Percentiles rank a stretch among this genome's conserved stretches.
Evolutionary conservation across 208 protist species (phyloP).

Genomic region (Leishmania gerbilli): DNA sequence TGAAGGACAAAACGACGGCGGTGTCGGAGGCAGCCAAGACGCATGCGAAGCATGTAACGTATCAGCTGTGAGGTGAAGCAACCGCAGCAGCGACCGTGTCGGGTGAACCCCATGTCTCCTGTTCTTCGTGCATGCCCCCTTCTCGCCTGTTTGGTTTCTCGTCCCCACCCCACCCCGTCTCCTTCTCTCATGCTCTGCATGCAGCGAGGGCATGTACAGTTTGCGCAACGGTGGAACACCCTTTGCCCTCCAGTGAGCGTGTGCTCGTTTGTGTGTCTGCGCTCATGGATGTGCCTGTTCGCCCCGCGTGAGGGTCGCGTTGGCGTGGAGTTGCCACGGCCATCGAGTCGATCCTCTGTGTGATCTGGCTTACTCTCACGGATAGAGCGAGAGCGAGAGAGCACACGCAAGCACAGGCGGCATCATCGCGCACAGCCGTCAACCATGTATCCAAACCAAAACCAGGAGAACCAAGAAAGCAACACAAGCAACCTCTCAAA

Average conservation of each 20-base stretch:
- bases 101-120: not conserved
- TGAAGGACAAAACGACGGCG: slow-evolving; percentile 22
- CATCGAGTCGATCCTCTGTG: not conserved
- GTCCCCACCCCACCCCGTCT: not conserved
- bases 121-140: not conserved
- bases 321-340: not conserved
- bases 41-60: slow-evolving; percentile 36
- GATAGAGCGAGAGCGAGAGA: not conserved
- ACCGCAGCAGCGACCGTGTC: not conserved
- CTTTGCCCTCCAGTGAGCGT: not conserved
- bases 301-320: not conserved
- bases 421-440: not conserved
- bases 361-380: not conserved
- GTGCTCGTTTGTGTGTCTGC: not conserved
- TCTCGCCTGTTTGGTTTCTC: not conserved
- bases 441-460: not conserved
- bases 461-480: not conserved
- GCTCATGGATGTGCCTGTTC: not conserved
- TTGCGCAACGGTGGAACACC: not conserved
- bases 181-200: not conserved
- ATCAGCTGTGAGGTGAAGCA: slow-evolving; percentile 24
- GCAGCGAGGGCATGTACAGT: not conserved
- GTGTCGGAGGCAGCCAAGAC: slow-evolving; percentile 1
- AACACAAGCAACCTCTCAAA: not conserved
- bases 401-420: not conserved